These are phyloP conservation scores for Termitomyces eurrhizus DNA, from an alignment of 768 basidiomycete species.

Conservation along the genomic window DNA sequence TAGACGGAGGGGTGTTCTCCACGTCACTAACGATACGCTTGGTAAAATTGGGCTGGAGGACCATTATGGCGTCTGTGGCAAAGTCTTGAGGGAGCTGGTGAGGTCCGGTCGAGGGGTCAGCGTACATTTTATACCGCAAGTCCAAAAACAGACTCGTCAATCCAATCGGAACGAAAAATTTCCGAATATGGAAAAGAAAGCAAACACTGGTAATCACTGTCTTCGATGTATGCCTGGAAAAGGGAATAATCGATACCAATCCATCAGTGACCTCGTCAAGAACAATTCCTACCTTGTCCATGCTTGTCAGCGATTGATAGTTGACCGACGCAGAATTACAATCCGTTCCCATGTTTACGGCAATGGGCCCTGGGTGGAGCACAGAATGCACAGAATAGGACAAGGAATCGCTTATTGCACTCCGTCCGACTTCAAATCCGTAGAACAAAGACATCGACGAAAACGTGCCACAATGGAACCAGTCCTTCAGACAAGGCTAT, in stretches of 20 bases:
- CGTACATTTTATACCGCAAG: constrained; percentile 1
- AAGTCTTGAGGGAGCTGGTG: background rate
- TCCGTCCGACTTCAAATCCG: background rate
- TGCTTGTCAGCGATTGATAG: background rate
- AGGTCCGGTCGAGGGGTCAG: background rate
- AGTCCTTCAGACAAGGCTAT: background rate
- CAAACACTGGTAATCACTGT: background rate
- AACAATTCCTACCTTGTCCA: background rate
- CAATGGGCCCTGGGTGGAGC: background rate
- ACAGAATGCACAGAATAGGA: background rate
- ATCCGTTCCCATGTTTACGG: background rate
- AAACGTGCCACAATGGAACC: constrained; percentile 2
- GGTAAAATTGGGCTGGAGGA: constrained; percentile 18
- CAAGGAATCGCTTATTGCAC: background rate
- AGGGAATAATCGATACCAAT: constrained; percentile 2
- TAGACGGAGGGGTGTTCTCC: constrained; percentile 35
- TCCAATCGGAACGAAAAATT: constrained; percentile 6
- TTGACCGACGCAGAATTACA: background rate
- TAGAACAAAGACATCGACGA: constrained; percentile 1
- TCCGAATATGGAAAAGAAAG: background rate
- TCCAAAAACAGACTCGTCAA: background rate
- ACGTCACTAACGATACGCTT: constrained; percentile 19
- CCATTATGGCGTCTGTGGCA: constrained; percentile 22
- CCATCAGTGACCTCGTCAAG: constrained; percentile 1
- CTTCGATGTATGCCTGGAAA: background rate